phyloP scores from a whole-genome alignment of 352 stramenopile species.

The Globisporangium mamillatum region DNA sequence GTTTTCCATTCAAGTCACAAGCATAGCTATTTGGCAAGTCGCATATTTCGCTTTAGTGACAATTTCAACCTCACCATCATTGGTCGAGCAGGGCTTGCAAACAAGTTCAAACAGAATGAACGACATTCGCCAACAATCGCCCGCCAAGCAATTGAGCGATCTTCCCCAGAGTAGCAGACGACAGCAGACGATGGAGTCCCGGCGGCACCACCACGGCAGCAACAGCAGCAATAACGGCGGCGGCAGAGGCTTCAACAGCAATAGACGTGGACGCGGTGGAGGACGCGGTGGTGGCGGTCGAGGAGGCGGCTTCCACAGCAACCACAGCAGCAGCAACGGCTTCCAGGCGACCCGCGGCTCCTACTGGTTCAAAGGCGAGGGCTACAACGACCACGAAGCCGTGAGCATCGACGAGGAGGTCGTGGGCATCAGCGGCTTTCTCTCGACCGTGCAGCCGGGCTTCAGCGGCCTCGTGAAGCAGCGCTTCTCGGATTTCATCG shows the following conservation, averaged over 20 bases:
- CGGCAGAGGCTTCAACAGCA: constrained; percentile 15
- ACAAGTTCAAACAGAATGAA: neutral
- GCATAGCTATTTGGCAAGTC: neutral
- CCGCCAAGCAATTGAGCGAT: neutral
- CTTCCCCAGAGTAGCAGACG: neutral
- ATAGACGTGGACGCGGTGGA: constrained; percentile 21
- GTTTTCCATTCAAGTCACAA: neutral
- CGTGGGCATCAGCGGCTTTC: constrained; percentile 58
- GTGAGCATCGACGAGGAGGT: constrained; percentile 64
- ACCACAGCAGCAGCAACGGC: constrained; percentile 3
- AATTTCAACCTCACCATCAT: neutral
- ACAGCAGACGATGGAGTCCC: constrained; percentile 7
- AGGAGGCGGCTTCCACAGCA: constrained; percentile 10
- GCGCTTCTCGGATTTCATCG: constrained; percentile 83
- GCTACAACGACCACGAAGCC: constrained; percentile 62
- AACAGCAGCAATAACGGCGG: neutral
- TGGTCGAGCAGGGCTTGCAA: neutral
- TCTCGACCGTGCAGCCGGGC: constrained; percentile 28
- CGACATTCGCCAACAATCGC: neutral
- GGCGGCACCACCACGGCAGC: constrained; percentile 13
- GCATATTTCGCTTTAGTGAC: neutral
- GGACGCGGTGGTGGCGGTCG: constrained; percentile 20
- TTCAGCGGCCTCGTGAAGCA: constrained; percentile 80
- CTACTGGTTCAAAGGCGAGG: constrained; percentile 52
- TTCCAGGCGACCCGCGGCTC: constrained; percentile 15